phyloP scores from a whole-genome alignment of 225 moss, liverwort and hornwort genomes.

The Polytrichum commune region DNA sequence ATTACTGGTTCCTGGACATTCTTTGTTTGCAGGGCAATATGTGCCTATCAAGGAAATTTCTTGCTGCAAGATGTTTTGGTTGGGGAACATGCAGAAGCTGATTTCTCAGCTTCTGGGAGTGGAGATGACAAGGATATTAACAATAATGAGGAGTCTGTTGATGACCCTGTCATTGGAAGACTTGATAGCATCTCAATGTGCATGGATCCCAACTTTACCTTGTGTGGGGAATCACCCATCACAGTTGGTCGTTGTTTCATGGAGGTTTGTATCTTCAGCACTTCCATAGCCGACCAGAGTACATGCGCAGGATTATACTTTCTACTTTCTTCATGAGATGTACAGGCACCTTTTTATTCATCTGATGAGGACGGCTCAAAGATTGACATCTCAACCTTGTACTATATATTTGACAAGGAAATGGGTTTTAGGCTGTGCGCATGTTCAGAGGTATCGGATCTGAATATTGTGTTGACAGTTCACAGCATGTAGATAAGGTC shows the following conservation, averaged over 20 bases:
- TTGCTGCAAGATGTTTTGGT: slow-evolving; percentile 23
- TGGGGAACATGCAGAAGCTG: slow-evolving; percentile 11
- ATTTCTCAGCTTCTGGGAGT: slow-evolving; percentile 2
- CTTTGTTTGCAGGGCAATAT: slow-evolving; percentile 26
- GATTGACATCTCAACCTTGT: no score
- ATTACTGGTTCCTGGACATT: no score
- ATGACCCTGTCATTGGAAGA: neutral
- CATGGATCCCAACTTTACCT: slow-evolving; percentile 41
- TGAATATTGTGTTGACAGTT: no score
- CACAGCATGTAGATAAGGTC: no score
- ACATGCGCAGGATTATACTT: no score
- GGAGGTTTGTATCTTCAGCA: slow-evolving; percentile 24
- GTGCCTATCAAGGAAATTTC: slow-evolving; percentile 37
- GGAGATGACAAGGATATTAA: neutral
- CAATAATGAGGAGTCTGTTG: neutral
- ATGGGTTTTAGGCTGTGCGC: no score
- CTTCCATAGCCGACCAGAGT: no score
- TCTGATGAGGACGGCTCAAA: no score
- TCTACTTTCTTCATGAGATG: no score
- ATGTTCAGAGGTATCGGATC: no score
- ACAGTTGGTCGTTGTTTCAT: slow-evolving; percentile 71
- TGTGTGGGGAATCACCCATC: slow-evolving; percentile 33
- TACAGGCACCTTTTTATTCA: no score
- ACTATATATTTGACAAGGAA: no score
- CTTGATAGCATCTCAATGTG: slow-evolving; percentile 18